Conservation (phyloP, 371 early-diverging fungal genomes). For the Mucor plumbeus region DNA sequence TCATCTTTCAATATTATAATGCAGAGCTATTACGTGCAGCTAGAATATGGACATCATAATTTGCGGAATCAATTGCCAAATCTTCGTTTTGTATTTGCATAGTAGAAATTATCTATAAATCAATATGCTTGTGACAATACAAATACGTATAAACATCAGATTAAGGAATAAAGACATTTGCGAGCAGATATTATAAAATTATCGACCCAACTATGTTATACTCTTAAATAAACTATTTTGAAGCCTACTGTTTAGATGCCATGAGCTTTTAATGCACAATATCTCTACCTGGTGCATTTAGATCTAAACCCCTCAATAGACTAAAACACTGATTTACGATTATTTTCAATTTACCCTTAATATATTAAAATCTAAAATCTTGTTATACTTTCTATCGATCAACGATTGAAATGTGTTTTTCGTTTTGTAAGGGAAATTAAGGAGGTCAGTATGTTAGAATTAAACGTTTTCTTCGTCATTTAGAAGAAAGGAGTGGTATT, state of each 20-base stretch:
- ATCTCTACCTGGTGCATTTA: neutral
- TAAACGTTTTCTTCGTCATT: slow-evolving; percentile 5
- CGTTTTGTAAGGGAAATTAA: neutral
- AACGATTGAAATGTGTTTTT: neutral
- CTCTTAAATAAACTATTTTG: neutral
- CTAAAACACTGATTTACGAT: no score
- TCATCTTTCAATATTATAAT: neutral
- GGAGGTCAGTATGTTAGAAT: neutral
- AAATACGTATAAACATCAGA: no score
- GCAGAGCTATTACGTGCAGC: neutral
- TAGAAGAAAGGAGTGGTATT: neutral
- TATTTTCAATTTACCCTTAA: no score
- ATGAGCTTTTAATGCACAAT: neutral
- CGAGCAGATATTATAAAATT: neutral
- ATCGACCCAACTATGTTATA: neutral
- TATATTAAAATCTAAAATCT: no score
- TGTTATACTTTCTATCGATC: neutral
- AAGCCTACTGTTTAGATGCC: neutral
- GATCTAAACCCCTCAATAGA: neutral
- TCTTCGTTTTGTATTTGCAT: no score
- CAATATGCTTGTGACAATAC: neutral
- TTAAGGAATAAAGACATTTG: no score
- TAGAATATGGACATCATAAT: neutral
- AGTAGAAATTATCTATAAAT: no score
- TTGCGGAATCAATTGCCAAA: neutral